Percentiles rank a stretch among this genome's conserved stretches.
phyloP scores from a whole-genome alignment of 768 basidiomycete genomes.

The Amanita polypyramis region DNA sequence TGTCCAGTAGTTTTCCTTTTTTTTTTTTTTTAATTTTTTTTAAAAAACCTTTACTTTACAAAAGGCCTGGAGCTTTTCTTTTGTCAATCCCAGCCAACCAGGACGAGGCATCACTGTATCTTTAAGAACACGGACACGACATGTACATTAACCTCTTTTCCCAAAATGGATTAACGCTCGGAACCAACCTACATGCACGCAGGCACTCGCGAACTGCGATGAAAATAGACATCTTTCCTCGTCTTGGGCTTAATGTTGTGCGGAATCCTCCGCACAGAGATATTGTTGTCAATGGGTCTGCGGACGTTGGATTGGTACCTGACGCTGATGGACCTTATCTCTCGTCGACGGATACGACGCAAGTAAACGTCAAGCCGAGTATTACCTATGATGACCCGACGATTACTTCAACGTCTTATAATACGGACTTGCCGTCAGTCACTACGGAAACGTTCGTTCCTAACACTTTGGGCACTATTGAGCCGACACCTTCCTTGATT shows the following conservation, averaged over 20 bases:
- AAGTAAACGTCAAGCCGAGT: not conserved
- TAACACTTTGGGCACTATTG: not conserved
- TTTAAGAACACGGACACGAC: not conserved
- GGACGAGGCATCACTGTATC: not conserved
- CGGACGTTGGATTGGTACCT: not conserved
- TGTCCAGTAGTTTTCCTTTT: too few relatives aligned
- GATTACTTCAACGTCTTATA: not conserved
- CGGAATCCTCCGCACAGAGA: not conserved
- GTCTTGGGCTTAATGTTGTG: not conserved
- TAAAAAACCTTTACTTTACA: not conserved
- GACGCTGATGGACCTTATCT: not conserved
- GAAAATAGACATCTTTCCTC: not conserved
- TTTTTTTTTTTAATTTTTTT: too few relatives aligned
- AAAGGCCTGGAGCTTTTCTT: slow-evolving; percentile 4
- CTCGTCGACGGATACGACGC: not conserved
- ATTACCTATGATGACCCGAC: not conserved
- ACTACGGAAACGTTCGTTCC: not conserved
- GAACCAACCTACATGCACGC: not conserved
- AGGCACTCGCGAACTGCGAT: not conserved
- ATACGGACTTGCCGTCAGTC: not conserved
- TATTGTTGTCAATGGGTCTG: not conserved
- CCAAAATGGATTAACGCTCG: not conserved
- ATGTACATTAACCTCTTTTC: slow-evolving; percentile 4
- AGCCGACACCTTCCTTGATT: not conserved
- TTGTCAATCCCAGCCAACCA: not conserved